These are phyloP conservation scores for Colletotrichum sp. DNA, from an alignment of 2,329 filamentous ascomycete genomes.

Conservation along the genomic window DNA sequence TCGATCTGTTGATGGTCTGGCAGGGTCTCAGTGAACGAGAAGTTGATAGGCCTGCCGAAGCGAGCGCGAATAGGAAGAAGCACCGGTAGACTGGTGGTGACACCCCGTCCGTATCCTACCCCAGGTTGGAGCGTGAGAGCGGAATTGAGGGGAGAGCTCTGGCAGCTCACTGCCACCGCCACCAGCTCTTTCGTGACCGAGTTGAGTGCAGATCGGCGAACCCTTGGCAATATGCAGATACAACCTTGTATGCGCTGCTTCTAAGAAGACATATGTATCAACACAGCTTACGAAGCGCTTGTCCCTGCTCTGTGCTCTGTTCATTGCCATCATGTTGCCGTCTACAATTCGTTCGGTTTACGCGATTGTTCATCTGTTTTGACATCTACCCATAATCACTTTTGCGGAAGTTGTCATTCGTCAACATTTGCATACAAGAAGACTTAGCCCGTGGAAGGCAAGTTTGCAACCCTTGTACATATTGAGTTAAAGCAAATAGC, in stretches of 20 bases:
- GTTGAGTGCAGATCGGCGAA: neutral
- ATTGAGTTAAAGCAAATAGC: neutral
- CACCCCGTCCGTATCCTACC: neutral
- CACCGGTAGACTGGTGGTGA: neutral
- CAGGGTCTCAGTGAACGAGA: neutral
- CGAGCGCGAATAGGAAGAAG: constrained; percentile 9
- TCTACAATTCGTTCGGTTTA: neutral
- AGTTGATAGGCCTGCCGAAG: constrained; percentile 6
- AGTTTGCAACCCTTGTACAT: neutral
- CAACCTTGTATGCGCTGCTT: neutral
- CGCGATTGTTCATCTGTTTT: neutral
- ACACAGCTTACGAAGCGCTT: neutral
- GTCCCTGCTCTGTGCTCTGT: neutral
- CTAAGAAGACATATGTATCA: neutral
- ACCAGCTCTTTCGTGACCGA: neutral
- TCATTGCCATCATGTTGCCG: neutral
- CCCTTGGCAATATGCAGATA: neutral
- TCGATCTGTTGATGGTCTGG: neutral
- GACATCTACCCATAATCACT: neutral
- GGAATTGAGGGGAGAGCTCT: neutral
- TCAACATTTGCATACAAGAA: neutral
- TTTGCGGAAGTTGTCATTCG: neutral
- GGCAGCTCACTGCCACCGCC: constrained; percentile 14
- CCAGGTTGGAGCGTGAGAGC: neutral
- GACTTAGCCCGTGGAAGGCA: neutral